Conservation (phyloP, 2,329 filamentous ascomycete genomes). For the Rhytidhysteron rufulum region DNA sequence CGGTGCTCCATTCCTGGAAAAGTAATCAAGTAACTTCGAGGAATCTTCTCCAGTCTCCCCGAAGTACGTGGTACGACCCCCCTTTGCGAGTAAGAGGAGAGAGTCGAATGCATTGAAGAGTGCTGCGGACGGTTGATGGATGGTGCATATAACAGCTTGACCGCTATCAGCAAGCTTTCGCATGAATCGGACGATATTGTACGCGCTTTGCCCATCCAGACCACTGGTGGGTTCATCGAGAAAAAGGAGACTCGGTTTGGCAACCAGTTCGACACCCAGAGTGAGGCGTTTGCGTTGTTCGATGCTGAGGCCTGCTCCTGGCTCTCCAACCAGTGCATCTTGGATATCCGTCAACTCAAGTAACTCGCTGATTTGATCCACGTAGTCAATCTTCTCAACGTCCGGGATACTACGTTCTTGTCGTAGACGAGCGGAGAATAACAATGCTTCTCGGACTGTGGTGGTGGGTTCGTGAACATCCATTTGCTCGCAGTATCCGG, state of each 20-base stretch:
- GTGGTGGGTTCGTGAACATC: constrained; percentile 56
- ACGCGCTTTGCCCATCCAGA: constrained; percentile 65
- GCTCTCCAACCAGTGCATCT: constrained; percentile 56
- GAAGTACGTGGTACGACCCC: constrained; percentile 46
- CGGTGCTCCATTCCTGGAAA: constrained; percentile 63
- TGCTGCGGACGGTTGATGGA: constrained; percentile 84
- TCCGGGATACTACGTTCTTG: constrained; percentile 51
- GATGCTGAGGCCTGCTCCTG: constrained; percentile 52
- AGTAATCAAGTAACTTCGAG: constrained; percentile 45
- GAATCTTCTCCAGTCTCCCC: constrained; percentile 45
- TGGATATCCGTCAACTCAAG: constrained; percentile 57
- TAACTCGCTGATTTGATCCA: constrained; percentile 56
- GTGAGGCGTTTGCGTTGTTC: constrained; percentile 63
- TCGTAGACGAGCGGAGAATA: constrained; percentile 57
- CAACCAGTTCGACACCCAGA: constrained; percentile 55
- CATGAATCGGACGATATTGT: constrained; percentile 69
- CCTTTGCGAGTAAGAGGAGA: constrained; percentile 41
- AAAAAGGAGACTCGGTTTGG: constrained; percentile 67
- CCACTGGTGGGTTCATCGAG: constrained; percentile 73
- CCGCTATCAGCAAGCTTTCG: constrained; percentile 69
- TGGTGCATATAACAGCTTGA: constrained; percentile 80
- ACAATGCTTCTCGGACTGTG: constrained; percentile 58
- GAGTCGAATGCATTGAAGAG: constrained; percentile 46
- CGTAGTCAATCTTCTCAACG: constrained; percentile 56
- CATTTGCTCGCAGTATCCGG: constrained; percentile 51